Evolutionary conservation across 768 basidiomycete genomes (phyloP).

Genomic region (Tylopilus vinaceipallidus): DNA sequence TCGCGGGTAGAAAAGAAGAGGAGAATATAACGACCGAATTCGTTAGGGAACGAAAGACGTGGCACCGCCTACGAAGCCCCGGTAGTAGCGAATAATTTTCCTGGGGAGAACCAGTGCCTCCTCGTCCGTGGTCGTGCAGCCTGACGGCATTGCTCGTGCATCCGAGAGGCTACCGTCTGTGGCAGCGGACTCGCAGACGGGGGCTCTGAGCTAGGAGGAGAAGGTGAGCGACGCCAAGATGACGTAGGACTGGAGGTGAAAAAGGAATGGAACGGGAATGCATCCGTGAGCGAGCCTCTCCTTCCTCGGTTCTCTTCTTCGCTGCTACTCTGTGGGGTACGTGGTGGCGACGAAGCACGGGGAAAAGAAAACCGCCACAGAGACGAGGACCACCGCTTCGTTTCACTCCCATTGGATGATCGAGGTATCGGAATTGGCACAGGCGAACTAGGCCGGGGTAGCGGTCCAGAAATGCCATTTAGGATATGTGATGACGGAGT

Average conservation of each 20-base stretch:
- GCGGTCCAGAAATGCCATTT: constrained; percentile 10
- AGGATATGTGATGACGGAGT: constrained; percentile 12
- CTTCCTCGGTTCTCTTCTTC: constrained; percentile 29
- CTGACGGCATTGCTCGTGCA: constrained; percentile 34
- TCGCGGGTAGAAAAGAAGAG: constrained; percentile 1
- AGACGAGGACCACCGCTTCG: constrained; percentile 34
- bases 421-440: constrained; percentile 31
- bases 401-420: constrained; percentile 30
- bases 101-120: constrained; percentile 55
- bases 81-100: constrained; percentile 47
- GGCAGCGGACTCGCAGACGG: constrained; percentile 28
- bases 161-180: constrained; percentile 23
- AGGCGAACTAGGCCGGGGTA: constrained; percentile 27
- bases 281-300: constrained; percentile 35
- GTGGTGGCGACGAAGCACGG: constrained; percentile 28
- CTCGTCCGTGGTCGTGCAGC: constrained; percentile 38
- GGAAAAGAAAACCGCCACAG: constrained; percentile 37
- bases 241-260: constrained; percentile 32
- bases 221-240: constrained; percentile 36
- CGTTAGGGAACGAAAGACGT: constrained; percentile 5
- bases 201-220: constrained; percentile 39
- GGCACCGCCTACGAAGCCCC: constrained; percentile 32
- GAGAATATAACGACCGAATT: constrained; percentile 1
- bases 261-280: constrained; percentile 46
- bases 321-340: constrained; percentile 18